Evolutionary conservation across 352 stramenopile species (phyloP).

Genomic region (Pythium pectinolyticum): DNA sequence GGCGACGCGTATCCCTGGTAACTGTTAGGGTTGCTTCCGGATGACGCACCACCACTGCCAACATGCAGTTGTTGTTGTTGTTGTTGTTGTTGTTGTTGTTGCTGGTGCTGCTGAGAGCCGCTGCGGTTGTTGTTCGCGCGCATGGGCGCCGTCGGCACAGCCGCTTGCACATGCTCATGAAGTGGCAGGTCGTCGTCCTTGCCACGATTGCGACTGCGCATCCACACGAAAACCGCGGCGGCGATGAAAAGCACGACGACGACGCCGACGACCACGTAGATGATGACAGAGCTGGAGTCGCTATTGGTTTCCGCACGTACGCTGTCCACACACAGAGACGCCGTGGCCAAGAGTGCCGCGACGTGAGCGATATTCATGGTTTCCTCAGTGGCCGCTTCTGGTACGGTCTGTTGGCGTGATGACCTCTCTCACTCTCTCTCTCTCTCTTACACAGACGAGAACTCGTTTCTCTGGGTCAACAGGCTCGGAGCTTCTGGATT

Average conservation of each 20-base stretch:
- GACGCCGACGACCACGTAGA: constrained; percentile 60
- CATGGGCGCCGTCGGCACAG: not conserved
- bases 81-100: not conserved
- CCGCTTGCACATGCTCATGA: not conserved
- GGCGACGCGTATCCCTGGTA: constrained; percentile 7
- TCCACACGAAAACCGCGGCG: constrained; percentile 53
- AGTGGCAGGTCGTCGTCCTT: constrained; percentile 14
- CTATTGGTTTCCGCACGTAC: constrained; percentile 14
- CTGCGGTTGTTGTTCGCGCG: not conserved
- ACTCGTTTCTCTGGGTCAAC: too few relatives aligned
- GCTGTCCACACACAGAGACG: constrained; percentile 13
- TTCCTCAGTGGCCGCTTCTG: not conserved
- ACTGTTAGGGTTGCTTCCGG: not conserved
- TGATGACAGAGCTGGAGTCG: constrained; percentile 40
- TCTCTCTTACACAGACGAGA: too few relatives aligned
- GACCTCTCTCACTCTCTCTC: too few relatives aligned
- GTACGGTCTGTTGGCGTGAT: not conserved
- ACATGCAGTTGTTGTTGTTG: not conserved
- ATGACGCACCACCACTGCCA: not conserved
- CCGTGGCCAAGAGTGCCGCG: constrained; percentile 17
- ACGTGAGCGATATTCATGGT: constrained; percentile 9
- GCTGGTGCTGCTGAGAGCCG: not conserved
- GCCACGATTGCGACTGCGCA: constrained; percentile 32
- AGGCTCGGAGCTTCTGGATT: not conserved
- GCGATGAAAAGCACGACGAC: constrained; percentile 51